Evolutionary conservation across 768 basidiomycete species (phyloP).

Genomic region (Auriscalpium orientale): DNA sequence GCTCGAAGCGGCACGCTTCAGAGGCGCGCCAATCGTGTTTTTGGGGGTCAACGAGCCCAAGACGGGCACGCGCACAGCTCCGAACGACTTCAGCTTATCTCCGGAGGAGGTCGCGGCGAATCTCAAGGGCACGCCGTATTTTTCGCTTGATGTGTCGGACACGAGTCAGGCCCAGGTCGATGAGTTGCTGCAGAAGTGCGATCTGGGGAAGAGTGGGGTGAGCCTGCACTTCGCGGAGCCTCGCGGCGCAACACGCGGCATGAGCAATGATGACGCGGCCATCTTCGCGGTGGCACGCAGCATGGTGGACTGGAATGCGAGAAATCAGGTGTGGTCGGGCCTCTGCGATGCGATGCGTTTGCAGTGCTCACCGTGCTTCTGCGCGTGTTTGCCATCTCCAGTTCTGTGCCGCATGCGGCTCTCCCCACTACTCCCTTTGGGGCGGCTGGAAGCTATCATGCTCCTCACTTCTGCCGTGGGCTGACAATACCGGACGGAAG

Average conservation of each 20-base stretch:
- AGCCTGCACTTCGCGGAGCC: constrained; percentile 59
- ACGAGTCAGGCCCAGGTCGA: constrained; percentile 38
- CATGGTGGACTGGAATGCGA: constrained; percentile 87
- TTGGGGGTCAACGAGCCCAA: constrained; percentile 67
- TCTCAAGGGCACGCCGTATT: constrained; percentile 78
- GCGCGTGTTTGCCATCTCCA: constrained; percentile 21
- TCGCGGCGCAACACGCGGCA: constrained; percentile 42
- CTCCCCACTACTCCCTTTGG: constrained; percentile 79
- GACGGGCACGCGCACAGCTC: constrained; percentile 42
- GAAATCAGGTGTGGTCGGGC: constrained; percentile 59
- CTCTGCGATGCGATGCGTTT: background rate
- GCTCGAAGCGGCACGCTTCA: constrained; percentile 53
- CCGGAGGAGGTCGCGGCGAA: constrained; percentile 47
- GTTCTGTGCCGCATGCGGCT: constrained; percentile 90
- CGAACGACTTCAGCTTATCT: constrained; percentile 44
- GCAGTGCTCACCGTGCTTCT: constrained; percentile 1
- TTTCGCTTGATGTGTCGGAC: constrained; percentile 68
- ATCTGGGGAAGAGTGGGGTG: constrained; percentile 30
- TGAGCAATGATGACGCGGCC: constrained; percentile 62
- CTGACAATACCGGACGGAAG: constrained; percentile 49
- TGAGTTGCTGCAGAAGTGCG: constrained; percentile 31
- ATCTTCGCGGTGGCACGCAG: constrained; percentile 74
- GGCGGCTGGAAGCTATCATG: constrained; percentile 94
- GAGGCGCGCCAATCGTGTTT: constrained; percentile 60
- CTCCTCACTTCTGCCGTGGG: constrained; percentile 67